Percentiles rank a stretch among this genome's conserved stretches.
Evolutionary conservation across 495 filamentous ascomycete genomes (phyloP).

Genomic region (Aspergillus ellipticus): DNA sequence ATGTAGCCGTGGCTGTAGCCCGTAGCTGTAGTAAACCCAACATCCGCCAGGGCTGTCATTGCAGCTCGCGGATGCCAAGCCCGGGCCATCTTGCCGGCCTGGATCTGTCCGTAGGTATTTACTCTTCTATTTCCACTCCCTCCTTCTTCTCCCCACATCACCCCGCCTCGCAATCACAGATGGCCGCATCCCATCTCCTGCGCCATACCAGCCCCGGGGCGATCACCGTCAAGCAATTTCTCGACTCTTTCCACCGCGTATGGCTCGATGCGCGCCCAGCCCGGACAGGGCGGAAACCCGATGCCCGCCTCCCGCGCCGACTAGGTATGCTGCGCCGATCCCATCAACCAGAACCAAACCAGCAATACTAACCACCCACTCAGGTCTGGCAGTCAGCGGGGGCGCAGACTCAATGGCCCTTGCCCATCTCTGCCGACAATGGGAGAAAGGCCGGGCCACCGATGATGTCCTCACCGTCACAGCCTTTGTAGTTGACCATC

Average conservation of each 20-base stretch:
- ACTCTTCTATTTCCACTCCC: neutral
- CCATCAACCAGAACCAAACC: neutral
- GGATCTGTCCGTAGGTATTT: neutral
- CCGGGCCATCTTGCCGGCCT: too few relatives aligned
- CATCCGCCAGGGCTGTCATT: too few relatives aligned
- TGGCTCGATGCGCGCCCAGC: conserved; percentile 37
- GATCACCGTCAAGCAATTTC: conserved; percentile 50
- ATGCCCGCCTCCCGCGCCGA: conserved; percentile 11
- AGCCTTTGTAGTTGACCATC: conserved; percentile 78
- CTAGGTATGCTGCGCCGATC: conserved; percentile 14
- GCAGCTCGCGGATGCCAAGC: neutral
- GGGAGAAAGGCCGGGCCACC: conserved; percentile 25
- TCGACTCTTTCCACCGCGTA: conserved; percentile 46
- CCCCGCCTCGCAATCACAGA: conserved; percentile 12
- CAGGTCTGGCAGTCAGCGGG: conserved; percentile 84
- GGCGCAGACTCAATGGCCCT: conserved; percentile 97
- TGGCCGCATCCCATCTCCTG: conserved; percentile 13
- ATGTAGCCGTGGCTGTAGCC: too few relatives aligned
- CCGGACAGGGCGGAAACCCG: conserved; percentile 15
- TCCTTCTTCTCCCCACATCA: conserved; percentile 1
- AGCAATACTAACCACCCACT: neutral
- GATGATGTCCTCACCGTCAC: conserved; percentile 40
- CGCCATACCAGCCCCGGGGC: conserved; percentile 22
- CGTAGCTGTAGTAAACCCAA: too few relatives aligned
- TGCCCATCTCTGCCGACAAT: conserved; percentile 61